Conservation (phyloP, 169 alveolate genomes). For the Haemoproteus tartakovskyi region DNA sequence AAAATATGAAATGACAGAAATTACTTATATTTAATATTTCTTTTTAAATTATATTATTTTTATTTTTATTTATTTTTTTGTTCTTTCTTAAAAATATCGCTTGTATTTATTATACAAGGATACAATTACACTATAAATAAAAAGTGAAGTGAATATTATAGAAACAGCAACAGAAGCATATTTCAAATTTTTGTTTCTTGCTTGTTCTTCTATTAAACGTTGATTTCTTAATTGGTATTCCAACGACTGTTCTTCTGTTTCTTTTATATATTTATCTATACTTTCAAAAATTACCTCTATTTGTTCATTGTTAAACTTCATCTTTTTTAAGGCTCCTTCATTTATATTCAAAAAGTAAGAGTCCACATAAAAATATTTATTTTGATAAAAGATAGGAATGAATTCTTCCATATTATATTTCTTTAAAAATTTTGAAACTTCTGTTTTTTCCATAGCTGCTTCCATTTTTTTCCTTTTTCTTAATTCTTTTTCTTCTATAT, state of each 20-base stretch:
- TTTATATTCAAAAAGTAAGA: constrained; percentile 20
- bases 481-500: constrained; percentile 52
- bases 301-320: constrained; percentile 36
- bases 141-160: constrained; percentile 21
- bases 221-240: constrained; percentile 18
- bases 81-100: no score
- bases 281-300: constrained; percentile 12
- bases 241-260: constrained; percentile 13
- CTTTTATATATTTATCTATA: constrained; percentile 9
- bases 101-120: constrained; percentile 15
- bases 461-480: constrained; percentile 43
- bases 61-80: background rate
- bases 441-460: constrained; percentile 54
- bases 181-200: constrained; percentile 24
- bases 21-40: no score
- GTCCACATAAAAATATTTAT: constrained; percentile 58
- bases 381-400: constrained; percentile 25
- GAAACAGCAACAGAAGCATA: constrained; percentile 35
- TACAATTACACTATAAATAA: constrained; percentile 48
- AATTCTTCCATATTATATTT: constrained; percentile 24
- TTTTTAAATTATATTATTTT: background rate
- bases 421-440: constrained; percentile 51
- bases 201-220: constrained; percentile 34
- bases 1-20: no score
- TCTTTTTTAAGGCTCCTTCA: constrained; percentile 31